Percentiles rank a stretch among this genome's conserved stretches.
Evolutionary conservation across 179 eudicot genomes (phyloP).

Genomic region (Camellia oleifera): DNA sequence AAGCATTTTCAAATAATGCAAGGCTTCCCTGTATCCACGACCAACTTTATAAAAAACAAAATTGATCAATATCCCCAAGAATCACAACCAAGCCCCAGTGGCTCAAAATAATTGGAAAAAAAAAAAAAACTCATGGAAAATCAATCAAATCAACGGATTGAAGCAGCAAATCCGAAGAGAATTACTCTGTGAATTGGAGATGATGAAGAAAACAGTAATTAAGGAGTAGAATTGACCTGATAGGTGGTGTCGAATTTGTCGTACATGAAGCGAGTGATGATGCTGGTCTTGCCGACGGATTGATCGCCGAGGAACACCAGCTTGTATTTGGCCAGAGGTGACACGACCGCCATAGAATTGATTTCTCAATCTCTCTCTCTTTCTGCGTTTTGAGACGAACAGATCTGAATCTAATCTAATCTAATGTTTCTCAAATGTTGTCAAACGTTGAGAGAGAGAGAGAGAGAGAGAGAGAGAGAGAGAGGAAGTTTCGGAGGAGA

Average conservation of each 20-base stretch:
- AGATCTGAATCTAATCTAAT: constrained; percentile 13
- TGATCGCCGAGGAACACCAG: constrained; percentile 66
- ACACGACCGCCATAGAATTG: constrained; percentile 44
- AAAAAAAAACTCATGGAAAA: too few species aligned
- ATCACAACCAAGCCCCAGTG: background rate
- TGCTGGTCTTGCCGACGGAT: constrained; percentile 67
- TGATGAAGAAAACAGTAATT: background rate
- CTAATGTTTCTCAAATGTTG: constrained; percentile 4
- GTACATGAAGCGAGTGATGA: constrained; percentile 69
- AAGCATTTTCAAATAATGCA: background rate
- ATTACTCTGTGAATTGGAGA: background rate
- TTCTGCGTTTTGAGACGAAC: constrained; percentile 9
- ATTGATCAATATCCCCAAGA: background rate
- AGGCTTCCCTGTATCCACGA: background rate
- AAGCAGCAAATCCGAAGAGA: background rate
- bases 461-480: constrained; percentile 1
- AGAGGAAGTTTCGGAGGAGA: constrained; percentile 10
- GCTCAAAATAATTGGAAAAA: background rate
- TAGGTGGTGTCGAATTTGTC: constrained; percentile 62
- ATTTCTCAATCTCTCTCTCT: constrained; percentile 6
- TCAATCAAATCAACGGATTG: background rate
- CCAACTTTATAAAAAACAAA: background rate
- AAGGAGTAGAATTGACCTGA: constrained; percentile 31
- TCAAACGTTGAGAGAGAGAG: constrained; percentile 8
- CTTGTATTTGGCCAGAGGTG: constrained; percentile 58